Base-by-base conservation (phyloP, 371 early-diverging fungal genomes). In the Mucor ambiguus region DNA sequence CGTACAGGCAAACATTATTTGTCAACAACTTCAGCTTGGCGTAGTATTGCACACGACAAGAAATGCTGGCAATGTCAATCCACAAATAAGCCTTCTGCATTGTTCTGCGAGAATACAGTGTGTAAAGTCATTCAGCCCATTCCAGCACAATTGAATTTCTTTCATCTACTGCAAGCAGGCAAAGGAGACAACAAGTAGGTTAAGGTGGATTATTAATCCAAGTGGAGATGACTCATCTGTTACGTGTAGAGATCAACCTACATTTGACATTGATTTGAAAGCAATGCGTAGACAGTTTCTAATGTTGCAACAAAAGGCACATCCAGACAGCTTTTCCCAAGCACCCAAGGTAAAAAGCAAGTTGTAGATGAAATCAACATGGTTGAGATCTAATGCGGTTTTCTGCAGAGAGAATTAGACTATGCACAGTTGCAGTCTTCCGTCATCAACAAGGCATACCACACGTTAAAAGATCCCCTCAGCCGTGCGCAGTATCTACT, bases 401-500 rank as follows among this genome's bases (percentile, higher is more conserved):
- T 54, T 4, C 24, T 6, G 60, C 75, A 92, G 92, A 76, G 82
- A 46, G 93, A 94, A 70, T 83, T 88, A 61, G 75, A 75, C 33
- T 87, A 87, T 66, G 93, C 95, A 11, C 92, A 92, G 48, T 74
- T 83, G 22, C 95, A 93, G 64, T 95, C 95, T 0, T 85, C 93
- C 7, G 85, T 90, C 66, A 82, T 93, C 56, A 96, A 96, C 84
- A 93, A 94, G 72, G 96, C 93, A 4, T 94, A 94, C 66, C 78
- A 92, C 24, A 89, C 91, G 12, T 75, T 96, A 24, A 80, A 85
- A 54, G 91, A 93, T 44, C 96, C 95, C 12, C 81, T 96, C 16
- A 71, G 82, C 5, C 82, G 96, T 20, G 95, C 96, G 10, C 85
- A 90, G 63, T 96, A 96, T 56, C 79, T 96, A 67, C 79, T 95